Evolutionary conservation across 768 basidiomycete genomes (phyloP).

Genomic region (Terana coerulea): DNA sequence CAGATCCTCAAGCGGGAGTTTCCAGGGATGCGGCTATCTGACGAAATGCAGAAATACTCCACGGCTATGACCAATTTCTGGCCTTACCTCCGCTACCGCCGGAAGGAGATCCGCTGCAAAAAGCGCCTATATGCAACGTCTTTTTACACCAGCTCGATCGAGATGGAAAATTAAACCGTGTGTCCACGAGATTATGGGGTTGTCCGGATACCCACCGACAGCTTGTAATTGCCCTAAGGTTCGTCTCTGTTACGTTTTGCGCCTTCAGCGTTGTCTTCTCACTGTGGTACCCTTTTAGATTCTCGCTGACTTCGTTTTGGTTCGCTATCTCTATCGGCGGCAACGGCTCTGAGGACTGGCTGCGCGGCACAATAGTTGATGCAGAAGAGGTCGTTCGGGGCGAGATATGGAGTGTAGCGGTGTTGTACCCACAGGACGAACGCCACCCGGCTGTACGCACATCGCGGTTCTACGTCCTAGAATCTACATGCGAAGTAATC

Average conservation of each 20-base stretch:
- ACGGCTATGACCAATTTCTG: conserved; percentile 57
- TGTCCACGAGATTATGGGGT: conserved; percentile 51
- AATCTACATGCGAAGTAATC: conserved; percentile 71
- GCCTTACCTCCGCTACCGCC: conserved; percentile 63
- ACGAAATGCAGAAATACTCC: conserved; percentile 35
- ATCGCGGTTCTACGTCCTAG: conserved; percentile 51
- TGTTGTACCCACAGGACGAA: conserved; percentile 14
- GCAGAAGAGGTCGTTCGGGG: conserved; percentile 47
- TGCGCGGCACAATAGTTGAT: conserved; percentile 37
- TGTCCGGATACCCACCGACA: conserved; percentile 60
- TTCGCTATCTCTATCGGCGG: conserved; percentile 55
- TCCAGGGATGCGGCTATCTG: conserved; percentile 44
- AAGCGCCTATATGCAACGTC: conserved; percentile 40
- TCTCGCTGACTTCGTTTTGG: conserved; percentile 59
- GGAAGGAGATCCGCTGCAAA: conserved; percentile 37
- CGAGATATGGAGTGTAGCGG: conserved; percentile 59
- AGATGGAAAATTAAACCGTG: conserved; percentile 23
- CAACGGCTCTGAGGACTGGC: conserved; percentile 31
- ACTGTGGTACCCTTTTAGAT: conserved; percentile 35
- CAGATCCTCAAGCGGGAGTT: conserved; percentile 44
- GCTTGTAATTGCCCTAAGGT: conserved; percentile 55
- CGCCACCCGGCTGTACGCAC: conserved; percentile 10
- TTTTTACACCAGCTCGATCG: conserved; percentile 42
- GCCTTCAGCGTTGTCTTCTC: not conserved
- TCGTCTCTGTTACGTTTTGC: conserved; percentile 9